Evolutionary conservation across 176 grass and related monocot genomes (phyloP).

Genomic region (Oryza nivara): DNA sequence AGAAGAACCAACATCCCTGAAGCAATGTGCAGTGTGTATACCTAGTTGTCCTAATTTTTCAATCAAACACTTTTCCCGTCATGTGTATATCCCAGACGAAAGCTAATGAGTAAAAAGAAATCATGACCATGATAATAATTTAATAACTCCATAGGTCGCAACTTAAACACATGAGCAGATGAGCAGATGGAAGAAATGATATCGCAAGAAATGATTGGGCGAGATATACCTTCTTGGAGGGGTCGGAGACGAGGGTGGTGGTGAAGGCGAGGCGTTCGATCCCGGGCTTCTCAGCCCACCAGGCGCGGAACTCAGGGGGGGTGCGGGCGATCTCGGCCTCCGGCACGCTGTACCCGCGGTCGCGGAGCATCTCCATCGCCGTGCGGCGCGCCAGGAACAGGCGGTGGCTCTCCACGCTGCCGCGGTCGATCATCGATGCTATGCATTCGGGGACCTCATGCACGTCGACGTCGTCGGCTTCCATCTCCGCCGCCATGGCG

Average conservation of each 20-base stretch:
- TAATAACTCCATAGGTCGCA: not conserved
- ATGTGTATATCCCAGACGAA: not conserved
- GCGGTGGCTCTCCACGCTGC: constrained; percentile 66
- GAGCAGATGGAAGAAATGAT: not conserved
- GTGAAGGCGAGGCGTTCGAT: constrained; percentile 60
- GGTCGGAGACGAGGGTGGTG: constrained; percentile 53
- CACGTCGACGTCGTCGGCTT: not conserved
- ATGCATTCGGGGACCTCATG: constrained; percentile 53
- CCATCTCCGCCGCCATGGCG: not conserved
- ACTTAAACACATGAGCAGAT: not conserved
- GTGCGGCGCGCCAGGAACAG: constrained; percentile 90
- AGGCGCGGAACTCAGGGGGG: constrained; percentile 77
- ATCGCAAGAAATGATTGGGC: not conserved
- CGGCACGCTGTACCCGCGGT: constrained; percentile 67
- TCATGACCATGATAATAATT: not conserved
- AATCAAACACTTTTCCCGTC: not conserved
- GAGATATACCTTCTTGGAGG: constrained; percentile 57
- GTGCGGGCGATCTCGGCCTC: constrained; percentile 55
- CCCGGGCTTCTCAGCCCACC: constrained; percentile 50
- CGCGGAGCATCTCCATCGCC: constrained; percentile 83
- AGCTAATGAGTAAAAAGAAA: not conserved
- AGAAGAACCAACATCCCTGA: too few species aligned
- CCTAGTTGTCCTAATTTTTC: not conserved
- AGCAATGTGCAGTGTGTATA: not conserved
- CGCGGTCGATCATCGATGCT: constrained; percentile 62